Percentiles rank a stretch among this genome's conserved stretches.
Evolutionary conservation across 257 asterid genomes (phyloP).

Genomic region (Fraxinus americana): DNA sequence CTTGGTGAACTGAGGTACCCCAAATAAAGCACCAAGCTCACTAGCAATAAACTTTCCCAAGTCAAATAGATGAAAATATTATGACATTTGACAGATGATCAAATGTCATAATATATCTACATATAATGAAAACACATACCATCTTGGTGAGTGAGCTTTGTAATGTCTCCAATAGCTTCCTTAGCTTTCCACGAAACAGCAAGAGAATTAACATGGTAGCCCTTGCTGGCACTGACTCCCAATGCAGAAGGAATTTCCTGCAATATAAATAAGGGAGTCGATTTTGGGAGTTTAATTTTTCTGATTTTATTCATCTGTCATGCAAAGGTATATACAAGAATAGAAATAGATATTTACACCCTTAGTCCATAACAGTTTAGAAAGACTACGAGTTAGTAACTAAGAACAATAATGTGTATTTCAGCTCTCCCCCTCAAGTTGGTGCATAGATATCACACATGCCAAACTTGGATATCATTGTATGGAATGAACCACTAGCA

Average conservation of each 20-base stretch:
- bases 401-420: too few species aligned
- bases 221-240: conserved; percentile 87
- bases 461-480: too few species aligned
- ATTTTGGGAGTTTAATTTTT: too few species aligned
- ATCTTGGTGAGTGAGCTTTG: conserved; percentile 88
- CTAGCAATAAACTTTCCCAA: background rate
- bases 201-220: conserved; percentile 94
- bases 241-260: conserved; percentile 92
- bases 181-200: conserved; percentile 99
- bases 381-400: too few species aligned
- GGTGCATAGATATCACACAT: too few species aligned
- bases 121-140: conserved; percentile 44
- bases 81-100: background rate
- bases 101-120: conserved; percentile 10
- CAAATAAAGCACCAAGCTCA: conserved; percentile 16
- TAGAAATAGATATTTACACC: too few species aligned
- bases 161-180: conserved; percentile 98
- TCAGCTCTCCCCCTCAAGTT: too few species aligned
- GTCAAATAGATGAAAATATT: background rate
- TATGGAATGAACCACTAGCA: too few species aligned
- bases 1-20: background rate
- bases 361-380: too few species aligned
- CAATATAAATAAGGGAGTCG: conserved; percentile 12
- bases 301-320: too few species aligned
- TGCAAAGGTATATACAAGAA: too few species aligned